Conservation (phyloP, 148 eudicot genomes). For the Rhododendron griersonianum region DNA sequence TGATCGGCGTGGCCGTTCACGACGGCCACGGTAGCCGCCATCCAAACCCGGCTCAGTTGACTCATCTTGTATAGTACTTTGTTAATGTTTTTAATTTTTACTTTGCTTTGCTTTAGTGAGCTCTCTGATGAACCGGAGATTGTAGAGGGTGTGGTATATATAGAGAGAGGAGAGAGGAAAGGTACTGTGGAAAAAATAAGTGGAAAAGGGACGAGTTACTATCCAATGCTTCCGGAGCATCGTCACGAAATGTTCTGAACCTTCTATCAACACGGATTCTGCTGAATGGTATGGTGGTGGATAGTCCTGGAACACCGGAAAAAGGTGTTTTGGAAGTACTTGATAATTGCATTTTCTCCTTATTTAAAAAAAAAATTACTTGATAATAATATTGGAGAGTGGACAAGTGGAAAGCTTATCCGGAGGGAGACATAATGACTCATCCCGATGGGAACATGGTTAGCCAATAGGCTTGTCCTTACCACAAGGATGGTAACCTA, state of each 20-base stretch:
- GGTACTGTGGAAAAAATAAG: neutral
- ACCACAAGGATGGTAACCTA: no score
- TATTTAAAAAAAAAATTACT: no score
- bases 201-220: neutral
- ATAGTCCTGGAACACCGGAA: neutral
- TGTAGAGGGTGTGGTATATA: neutral
- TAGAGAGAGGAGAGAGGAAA: neutral
- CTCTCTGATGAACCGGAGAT: neutral
- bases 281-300: neutral
- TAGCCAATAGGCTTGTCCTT: no score
- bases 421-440: no score
- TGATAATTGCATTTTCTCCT: no score
- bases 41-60: conserved; percentile 32
- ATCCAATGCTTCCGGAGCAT: neutral
- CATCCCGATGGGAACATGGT: no score
- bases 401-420: no score
- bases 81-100: neutral
- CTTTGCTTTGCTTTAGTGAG: neutral
- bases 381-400: no score
- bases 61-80: conserved; percentile 8
- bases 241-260: neutral
- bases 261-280: neutral
- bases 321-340: neutral
- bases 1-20: conserved; percentile 47
- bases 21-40: conserved; percentile 53